Evolutionary conservation across 2,329 filamentous ascomycete genomes (phyloP).

Genomic region (Beauveria pseudobassiana): DNA sequence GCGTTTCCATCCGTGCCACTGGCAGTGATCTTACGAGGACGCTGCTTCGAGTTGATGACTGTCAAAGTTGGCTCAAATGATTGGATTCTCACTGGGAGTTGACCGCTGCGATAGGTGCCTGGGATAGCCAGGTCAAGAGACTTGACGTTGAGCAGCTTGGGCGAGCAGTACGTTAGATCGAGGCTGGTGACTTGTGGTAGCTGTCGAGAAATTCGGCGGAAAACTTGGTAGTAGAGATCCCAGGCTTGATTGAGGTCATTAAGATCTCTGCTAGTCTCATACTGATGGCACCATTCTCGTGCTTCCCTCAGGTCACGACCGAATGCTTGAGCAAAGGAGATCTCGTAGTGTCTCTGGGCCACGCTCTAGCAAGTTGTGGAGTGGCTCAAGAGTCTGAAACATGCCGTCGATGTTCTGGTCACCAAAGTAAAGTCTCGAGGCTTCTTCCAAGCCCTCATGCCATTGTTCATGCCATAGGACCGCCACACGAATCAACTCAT

Average conservation of each 20-base stretch:
- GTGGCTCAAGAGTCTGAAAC: slow-evolving; percentile 81
- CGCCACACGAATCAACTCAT: slow-evolving; percentile 93
- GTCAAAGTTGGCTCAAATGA: slow-evolving; percentile 85
- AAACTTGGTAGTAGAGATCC: slow-evolving; percentile 98
- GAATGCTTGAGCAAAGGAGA: slow-evolving; percentile 96
- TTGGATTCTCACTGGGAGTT: slow-evolving; percentile 73
- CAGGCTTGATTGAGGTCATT: slow-evolving; percentile 96
- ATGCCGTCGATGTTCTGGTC: slow-evolving; percentile 97
- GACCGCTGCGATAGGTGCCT: slow-evolving; percentile 77
- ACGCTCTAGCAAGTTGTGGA: slow-evolving; percentile 84
- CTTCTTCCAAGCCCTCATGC: slow-evolving; percentile 97
- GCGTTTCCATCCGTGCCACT: slow-evolving; percentile 81
- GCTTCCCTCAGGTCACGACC: slow-evolving; percentile 92
- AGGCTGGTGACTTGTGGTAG: slow-evolving; percentile 86
- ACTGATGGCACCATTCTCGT: slow-evolving; percentile 91
- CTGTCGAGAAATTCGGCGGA: slow-evolving; percentile 90
- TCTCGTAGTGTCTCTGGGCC: slow-evolving; percentile 91
- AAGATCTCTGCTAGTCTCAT: slow-evolving; percentile 78
- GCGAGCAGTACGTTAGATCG: slow-evolving; percentile 94
- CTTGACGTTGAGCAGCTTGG: slow-evolving; percentile 76
- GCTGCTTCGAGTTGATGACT: slow-evolving; percentile 95
- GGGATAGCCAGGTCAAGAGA: slow-evolving; percentile 92
- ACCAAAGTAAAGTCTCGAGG: slow-evolving; percentile 91
- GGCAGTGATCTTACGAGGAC: slow-evolving; percentile 81
- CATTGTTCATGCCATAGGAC: slow-evolving; percentile 98